Evolutionary conservation across 2,329 filamentous ascomycete species (phyloP).

Genomic region (Ophiostoma sp.): DNA sequence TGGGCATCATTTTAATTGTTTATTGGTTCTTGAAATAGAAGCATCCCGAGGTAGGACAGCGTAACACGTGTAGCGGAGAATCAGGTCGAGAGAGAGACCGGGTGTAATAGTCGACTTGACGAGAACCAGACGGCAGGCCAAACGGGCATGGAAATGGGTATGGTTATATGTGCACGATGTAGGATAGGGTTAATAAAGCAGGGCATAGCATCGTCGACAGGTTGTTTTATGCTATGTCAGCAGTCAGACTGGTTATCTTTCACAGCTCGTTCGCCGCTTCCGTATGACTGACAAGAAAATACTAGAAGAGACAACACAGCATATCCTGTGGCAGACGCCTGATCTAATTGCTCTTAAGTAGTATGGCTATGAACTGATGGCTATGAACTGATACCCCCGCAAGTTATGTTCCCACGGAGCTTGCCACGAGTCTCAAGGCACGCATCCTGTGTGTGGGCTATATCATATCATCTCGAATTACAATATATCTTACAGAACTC

Average conservation of each 20-base stretch:
- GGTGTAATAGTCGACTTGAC: background rate
- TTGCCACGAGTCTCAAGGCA: too few relatives aligned
- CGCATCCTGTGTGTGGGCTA: background rate
- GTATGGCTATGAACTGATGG: too few relatives aligned
- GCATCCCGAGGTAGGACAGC: conserved; percentile 4
- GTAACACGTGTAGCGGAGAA: conserved; percentile 1
- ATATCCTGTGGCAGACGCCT: too few relatives aligned
- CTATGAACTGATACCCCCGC: too few relatives aligned
- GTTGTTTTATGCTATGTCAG: background rate
- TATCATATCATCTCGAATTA: background rate
- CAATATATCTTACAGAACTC: background rate
- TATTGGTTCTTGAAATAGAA: background rate
- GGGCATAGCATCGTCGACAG: background rate
- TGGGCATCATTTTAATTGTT: background rate
- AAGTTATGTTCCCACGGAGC: too few relatives aligned
- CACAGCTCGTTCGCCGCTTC: background rate
- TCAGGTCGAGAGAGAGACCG: background rate
- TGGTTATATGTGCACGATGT: background rate
- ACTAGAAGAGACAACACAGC: background rate
- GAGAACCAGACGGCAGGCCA: background rate
- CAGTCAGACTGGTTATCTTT: background rate
- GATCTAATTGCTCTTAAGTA: too few relatives aligned
- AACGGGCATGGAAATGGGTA: background rate
- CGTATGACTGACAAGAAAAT: background rate
- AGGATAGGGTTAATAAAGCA: background rate